These are phyloP conservation scores for Xylaria nigripes DNA, from an alignment of 495 filamentous ascomycete genomes.

Conservation along the genomic window DNA sequence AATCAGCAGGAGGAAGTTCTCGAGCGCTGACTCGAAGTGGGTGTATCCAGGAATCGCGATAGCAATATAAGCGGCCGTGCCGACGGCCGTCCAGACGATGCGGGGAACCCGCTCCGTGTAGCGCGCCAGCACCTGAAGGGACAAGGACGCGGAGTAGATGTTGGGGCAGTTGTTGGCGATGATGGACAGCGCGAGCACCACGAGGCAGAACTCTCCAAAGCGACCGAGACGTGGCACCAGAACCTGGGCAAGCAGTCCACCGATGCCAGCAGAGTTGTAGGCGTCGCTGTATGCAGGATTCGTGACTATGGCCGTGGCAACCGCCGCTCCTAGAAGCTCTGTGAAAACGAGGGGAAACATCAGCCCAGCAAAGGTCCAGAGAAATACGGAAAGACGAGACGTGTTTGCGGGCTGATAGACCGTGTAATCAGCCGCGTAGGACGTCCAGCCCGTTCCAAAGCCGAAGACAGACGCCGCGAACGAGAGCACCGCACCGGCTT, in stretches of 20 bases:
- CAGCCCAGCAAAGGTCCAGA: conserved; percentile 62
- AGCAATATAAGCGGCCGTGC: conserved; percentile 60
- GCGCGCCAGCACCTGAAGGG: conserved; percentile 61
- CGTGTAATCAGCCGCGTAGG: conserved; percentile 74
- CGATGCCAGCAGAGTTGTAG: conserved; percentile 55
- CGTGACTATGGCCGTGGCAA: conserved; percentile 53
- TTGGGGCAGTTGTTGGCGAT: conserved; percentile 85
- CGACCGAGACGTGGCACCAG: conserved; percentile 58
- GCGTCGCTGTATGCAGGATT: conserved; percentile 51
- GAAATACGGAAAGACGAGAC: conserved; percentile 54
- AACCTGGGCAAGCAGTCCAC: conserved; percentile 62
- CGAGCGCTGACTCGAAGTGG: conserved; percentile 61
- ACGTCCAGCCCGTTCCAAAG: conserved; percentile 75
- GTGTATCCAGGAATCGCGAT: conserved; percentile 72
- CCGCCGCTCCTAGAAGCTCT: conserved; percentile 69
- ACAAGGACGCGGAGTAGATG: conserved; percentile 73
- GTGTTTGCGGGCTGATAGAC: conserved; percentile 65
- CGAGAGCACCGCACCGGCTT: conserved; percentile 58
- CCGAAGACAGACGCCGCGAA: conserved; percentile 69
- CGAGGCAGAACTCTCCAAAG: conserved; percentile 77
- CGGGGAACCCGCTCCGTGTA: conserved; percentile 62
- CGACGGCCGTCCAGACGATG: conserved; percentile 66
- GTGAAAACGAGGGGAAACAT: conserved; percentile 67
- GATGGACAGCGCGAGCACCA: conserved; percentile 70
- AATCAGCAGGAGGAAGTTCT: conserved; percentile 74